phyloP scores from a whole-genome alignment of 2,329 filamentous ascomycete genomes.

The Fusarium abutilonis region DNA sequence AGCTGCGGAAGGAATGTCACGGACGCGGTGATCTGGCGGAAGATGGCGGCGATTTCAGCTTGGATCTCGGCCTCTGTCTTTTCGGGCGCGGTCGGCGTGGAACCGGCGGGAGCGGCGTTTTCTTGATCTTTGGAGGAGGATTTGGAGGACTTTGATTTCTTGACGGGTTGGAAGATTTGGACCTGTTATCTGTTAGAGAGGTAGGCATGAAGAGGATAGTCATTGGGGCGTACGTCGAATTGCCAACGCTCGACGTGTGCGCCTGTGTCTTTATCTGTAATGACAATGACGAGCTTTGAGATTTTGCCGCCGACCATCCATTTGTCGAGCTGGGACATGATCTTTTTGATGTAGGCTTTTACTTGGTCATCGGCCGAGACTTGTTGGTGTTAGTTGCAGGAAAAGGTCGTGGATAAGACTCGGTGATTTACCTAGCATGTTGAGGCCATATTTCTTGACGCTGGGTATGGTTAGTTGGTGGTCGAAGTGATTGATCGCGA shows the following conservation, averaged over 20 bases:
- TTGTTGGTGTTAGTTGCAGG: constrained; percentile 44
- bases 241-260: constrained; percentile 98
- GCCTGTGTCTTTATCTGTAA: constrained; percentile 96
- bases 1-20: constrained; percentile 97
- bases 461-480: constrained; percentile 36
- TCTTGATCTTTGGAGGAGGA: constrained; percentile 73
- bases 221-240: constrained; percentile 75
- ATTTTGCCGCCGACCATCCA: constrained; percentile 99
- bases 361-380: constrained; percentile 98
- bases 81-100: constrained; percentile 58
- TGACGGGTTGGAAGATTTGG: constrained; percentile 38
- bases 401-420: too few relatives aligned
- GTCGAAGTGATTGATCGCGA: background rate
- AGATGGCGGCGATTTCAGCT: constrained; percentile 93
- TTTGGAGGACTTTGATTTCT: constrained; percentile 55
- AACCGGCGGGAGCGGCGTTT: constrained; percentile 63
- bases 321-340: constrained; percentile 96
- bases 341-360: constrained; percentile 98
- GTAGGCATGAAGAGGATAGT: background rate
- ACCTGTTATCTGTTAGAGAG: constrained; percentile 22
- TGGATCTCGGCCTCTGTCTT: constrained; percentile 96
- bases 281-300: constrained; percentile 94
- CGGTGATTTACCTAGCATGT: constrained; percentile 78
- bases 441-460: constrained; percentile 99
- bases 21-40: constrained; percentile 96